Percentiles rank a stretch among this genome's conserved stretches.
phyloP scores from a whole-genome alignment of 805 yeast species.

The Candida argentea region DNA sequence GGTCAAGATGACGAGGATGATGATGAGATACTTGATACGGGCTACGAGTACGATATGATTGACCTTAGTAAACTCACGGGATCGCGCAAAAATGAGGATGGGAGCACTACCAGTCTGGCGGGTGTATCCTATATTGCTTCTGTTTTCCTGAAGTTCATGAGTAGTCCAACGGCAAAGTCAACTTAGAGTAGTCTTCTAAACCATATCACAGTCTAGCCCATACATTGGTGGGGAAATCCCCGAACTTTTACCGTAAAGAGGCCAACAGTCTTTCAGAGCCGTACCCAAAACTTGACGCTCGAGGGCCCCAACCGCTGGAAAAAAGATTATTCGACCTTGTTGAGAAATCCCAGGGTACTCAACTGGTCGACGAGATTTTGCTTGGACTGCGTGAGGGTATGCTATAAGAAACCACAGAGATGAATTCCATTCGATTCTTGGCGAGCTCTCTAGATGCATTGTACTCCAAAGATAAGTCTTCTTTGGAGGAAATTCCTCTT shows the following conservation, averaged over 20 bases:
- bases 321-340: too few species aligned
- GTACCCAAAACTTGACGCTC: too few species aligned
- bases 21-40: slow-evolving; percentile 12
- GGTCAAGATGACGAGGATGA: slow-evolving; percentile 12
- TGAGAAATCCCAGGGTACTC: too few species aligned
- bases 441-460: slow-evolving; percentile 23
- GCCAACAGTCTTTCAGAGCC: too few species aligned
- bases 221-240: too few species aligned
- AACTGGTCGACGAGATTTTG: too few species aligned
- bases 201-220: too few species aligned
- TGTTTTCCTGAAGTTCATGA: slow-evolving; percentile 29
- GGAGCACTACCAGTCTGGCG: slow-evolving; percentile 8
- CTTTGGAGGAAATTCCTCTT: slow-evolving; percentile 3
- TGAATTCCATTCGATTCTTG: slow-evolving; percentile 27
- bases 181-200: too few species aligned
- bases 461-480: slow-evolving; percentile 8
- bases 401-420: too few species aligned
- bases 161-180: slow-evolving; percentile 13
- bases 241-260: too few species aligned
- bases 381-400: too few species aligned
- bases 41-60: slow-evolving; percentile 15
- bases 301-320: too few species aligned
- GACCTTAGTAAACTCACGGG: slow-evolving; percentile 16
- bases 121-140: slow-evolving; percentile 25
- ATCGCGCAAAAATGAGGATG: slow-evolving; percentile 4